Evolutionary conservation across 441 rosid species (phyloP).

Genomic region (Pelargonium australe): DNA sequence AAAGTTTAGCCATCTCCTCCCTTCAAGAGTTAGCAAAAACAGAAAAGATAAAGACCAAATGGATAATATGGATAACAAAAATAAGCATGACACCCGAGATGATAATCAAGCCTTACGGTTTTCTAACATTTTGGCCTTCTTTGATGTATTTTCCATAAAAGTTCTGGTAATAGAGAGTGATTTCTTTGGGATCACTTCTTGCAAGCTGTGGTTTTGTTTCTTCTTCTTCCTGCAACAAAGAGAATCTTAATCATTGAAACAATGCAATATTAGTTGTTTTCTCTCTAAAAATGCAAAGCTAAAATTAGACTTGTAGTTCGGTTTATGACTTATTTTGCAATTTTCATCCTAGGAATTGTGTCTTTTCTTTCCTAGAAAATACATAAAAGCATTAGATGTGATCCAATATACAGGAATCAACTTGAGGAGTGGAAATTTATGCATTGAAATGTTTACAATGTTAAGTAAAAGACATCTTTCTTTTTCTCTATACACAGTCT

Average conservation of each 20-base stretch:
- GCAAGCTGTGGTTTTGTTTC: conserved; percentile 42
- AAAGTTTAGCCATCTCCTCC: conserved; percentile 87
- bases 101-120: conserved; percentile 56
- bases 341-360: too few species aligned
- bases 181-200: conserved; percentile 56
- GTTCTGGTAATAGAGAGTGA: conserved; percentile 55
- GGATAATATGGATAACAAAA: conserved; percentile 15
- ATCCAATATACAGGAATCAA: too few species aligned
- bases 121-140: conserved; percentile 50
- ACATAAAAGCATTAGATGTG: too few species aligned
- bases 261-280: conserved; percentile 61
- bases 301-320: too few species aligned
- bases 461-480: neutral
- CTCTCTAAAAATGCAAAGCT: conserved; percentile 35
- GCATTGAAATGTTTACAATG: too few species aligned
- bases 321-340: too few species aligned
- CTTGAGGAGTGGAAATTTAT: too few species aligned
- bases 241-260: conserved; percentile 3
- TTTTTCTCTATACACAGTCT: neutral
- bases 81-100: conserved; percentile 8
- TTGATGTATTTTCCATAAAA: conserved; percentile 54
- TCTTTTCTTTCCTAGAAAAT: too few species aligned
- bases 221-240: conserved; percentile 54
- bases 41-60: conserved; percentile 18
- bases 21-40: conserved; percentile 39